Percentiles rank a stretch among this genome's conserved stretches.
phyloP scores from a whole-genome alignment of 345 rosid genomes.

The Citrus sp. region DNA sequence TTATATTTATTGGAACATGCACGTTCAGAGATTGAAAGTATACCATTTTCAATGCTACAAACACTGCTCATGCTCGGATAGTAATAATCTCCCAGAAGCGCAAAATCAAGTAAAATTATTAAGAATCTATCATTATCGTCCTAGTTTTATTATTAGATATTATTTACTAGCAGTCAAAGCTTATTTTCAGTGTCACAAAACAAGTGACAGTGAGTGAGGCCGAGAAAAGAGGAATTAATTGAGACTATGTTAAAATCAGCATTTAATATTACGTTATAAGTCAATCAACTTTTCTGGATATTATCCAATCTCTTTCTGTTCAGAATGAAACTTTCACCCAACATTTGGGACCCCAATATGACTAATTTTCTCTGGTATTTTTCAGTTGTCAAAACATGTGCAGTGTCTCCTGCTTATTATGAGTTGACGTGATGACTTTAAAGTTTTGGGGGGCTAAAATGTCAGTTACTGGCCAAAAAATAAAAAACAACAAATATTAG shows the following conservation, averaged over 20 bases:
- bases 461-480: too few relatives aligned
- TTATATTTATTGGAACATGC: not conserved
- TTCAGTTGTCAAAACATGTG: not conserved
- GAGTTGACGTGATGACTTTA: not conserved
- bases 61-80: not conserved
- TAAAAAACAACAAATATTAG: too few relatives aligned
- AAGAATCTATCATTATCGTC: not conserved
- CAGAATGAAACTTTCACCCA: not conserved
- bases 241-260: not conserved
- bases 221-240: not conserved
- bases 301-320: not conserved
- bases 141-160: too few relatives aligned
- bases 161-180: too few relatives aligned
- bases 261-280: not conserved
- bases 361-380: not conserved
- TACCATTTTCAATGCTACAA: not conserved
- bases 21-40: not conserved
- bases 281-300: not conserved
- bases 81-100: not conserved
- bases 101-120: not conserved
- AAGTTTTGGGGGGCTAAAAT: not conserved
- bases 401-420: slow-evolving; percentile 1
- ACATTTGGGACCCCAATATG: not conserved
- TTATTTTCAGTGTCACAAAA: not conserved
- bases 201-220: not conserved